Conservation (phyloP, 2,329 filamentous ascomycete genomes). For the Beauveria sp. region DNA sequence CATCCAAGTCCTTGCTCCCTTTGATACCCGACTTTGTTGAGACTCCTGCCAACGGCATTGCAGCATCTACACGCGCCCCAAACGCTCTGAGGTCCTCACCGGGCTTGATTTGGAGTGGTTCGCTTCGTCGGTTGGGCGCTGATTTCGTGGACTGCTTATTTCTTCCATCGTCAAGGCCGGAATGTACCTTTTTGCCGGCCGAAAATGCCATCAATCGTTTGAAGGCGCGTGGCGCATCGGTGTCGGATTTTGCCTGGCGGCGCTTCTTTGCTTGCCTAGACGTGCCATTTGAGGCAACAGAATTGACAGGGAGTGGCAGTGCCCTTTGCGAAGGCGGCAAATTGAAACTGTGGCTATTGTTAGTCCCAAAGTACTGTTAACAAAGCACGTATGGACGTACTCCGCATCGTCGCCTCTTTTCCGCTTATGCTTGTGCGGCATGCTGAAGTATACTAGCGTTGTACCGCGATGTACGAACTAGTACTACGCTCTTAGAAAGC, state of each 20-base stretch:
- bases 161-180: slow-evolving; percentile 65
- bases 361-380: background rate
- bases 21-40: slow-evolving; percentile 50
- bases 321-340: slow-evolving; percentile 42
- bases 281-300: slow-evolving; percentile 35
- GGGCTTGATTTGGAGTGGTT: slow-evolving; percentile 64
- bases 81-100: slow-evolving; percentile 82
- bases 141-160: slow-evolving; percentile 17
- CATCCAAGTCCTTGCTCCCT: slow-evolving; percentile 54
- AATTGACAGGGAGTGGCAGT: slow-evolving; percentile 40
- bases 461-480: background rate
- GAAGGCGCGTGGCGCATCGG: slow-evolving; percentile 88
- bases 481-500: background rate
- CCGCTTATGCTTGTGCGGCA: slow-evolving; percentile 85
- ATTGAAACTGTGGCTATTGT: slow-evolving; percentile 33
- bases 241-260: slow-evolving; percentile 42
- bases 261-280: slow-evolving; percentile 29
- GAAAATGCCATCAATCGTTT: slow-evolving; percentile 73
- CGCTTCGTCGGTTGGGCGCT: slow-evolving; percentile 19
- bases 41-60: slow-evolving; percentile 68
- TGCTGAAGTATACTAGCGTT: slow-evolving; percentile 24
- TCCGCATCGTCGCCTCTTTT: slow-evolving; percentile 46
- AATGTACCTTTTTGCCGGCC: slow-evolving; percentile 48
- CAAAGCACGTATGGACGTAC: slow-evolving; percentile 30
- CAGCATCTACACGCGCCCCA: slow-evolving; percentile 71